Evolutionary conservation across 805 yeast genomes (phyloP).

Genomic region (Saccharomyces eubayanus): DNA sequence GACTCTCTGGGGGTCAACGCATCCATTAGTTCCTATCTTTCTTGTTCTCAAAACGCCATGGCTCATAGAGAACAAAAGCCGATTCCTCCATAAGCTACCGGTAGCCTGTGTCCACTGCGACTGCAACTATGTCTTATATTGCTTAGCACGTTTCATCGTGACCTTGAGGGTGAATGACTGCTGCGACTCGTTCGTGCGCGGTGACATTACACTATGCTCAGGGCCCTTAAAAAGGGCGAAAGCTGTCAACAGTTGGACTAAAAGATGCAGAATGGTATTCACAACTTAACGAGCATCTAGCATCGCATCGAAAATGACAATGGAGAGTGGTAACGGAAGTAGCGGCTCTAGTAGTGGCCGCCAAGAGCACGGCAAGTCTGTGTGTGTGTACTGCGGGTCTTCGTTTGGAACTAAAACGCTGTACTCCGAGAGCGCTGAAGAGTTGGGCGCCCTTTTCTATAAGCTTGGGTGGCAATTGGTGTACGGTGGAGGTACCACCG

Average conservation of each 20-base stretch:
- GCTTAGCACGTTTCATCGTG: not conserved
- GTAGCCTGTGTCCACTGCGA: not conserved
- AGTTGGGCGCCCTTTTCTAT: constrained; percentile 54
- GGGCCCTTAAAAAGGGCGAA: not conserved
- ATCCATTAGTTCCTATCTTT: not conserved
- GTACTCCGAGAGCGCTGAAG: constrained; percentile 46
- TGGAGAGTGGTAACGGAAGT: not conserved
- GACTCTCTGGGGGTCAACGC: not conserved
- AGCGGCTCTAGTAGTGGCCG: not conserved
- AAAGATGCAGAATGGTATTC: not conserved
- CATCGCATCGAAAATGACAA: not conserved
- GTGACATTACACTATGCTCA: not conserved
- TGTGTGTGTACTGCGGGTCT: constrained; percentile 86
- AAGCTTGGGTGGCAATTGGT: constrained; percentile 61
- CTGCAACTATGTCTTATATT: not conserved
- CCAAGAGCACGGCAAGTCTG: constrained; percentile 25
- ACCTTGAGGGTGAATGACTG: not conserved
- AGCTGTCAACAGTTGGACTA: not conserved
- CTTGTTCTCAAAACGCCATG: not conserved
- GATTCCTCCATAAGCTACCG: not conserved
- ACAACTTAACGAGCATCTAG: not conserved
- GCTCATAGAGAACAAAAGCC: not conserved
- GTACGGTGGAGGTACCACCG: constrained; percentile 87
- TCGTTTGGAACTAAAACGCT: constrained; percentile 52
- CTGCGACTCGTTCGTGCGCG: not conserved